phyloP scores from a whole-genome alignment of 202 grass and related monocot genomes.

The Carex sylvatica region DNA sequence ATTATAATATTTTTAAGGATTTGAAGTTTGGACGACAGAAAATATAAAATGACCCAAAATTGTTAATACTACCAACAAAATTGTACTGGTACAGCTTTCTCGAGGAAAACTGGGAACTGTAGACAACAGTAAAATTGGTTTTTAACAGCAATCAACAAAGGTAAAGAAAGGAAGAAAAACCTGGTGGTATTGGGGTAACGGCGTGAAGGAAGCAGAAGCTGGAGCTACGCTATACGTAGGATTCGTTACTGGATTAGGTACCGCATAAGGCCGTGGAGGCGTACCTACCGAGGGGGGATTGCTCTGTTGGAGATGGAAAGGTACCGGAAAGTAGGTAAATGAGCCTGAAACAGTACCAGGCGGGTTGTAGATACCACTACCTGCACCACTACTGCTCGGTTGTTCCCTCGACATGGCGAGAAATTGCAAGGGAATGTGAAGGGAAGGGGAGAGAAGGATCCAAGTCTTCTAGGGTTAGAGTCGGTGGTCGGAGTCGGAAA shows the following conservation, averaged over 20 bases:
- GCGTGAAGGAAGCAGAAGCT: conserved; percentile 11
- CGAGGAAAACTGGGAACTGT: background rate
- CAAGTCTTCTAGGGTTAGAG: background rate
- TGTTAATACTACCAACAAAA: background rate
- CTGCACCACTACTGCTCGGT: background rate
- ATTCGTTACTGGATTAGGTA: conserved; percentile 1
- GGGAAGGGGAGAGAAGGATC: background rate
- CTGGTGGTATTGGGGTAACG: conserved; percentile 25
- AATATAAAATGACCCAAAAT: background rate
- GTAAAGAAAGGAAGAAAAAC: conserved; percentile 4
- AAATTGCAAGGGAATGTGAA: background rate
- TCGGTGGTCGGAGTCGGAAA: background rate
- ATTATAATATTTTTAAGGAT: background rate
- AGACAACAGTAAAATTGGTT: background rate
- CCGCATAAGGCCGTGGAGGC: background rate
- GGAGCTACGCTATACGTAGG: background rate
- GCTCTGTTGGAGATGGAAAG: conserved; percentile 81
- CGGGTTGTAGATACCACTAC: conserved; percentile 2
- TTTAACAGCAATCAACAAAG: background rate
- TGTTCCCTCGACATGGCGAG: conserved; percentile 23
- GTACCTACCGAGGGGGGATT: conserved; percentile 10
- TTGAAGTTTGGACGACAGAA: background rate
- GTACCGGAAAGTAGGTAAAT: conserved; percentile 71
- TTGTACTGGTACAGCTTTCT: background rate
- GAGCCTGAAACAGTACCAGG: conserved; percentile 23